Base-by-base conservation (phyloP, 495 filamentous ascomycete species). In the Xylaria telfairii region DNA sequence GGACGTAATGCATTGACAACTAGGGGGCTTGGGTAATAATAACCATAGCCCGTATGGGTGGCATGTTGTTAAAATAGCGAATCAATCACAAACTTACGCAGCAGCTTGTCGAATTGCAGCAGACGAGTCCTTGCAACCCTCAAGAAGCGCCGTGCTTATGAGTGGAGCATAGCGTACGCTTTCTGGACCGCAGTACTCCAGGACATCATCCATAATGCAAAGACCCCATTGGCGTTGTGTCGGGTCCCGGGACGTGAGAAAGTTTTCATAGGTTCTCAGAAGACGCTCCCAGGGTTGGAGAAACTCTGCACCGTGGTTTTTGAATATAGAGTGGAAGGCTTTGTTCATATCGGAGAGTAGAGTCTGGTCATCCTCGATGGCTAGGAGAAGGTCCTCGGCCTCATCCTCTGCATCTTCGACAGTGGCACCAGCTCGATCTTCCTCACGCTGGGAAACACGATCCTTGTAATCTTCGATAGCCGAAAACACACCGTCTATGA, bases 281-380 rank as follows among this genome's bases (percentile, higher is more conserved):
- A 99, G 87, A 30, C 90, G 89, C 75, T 96, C 90, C 95, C 95
- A 98, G 53, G 92, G 81, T 10, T 89, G 92, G 63, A 99, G 87
- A 88, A 98, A 99, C 34, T 85, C 78, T 21, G 88, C 85, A 67
- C 93, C 92, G 76, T 96, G 93, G 85, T 97, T 93, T 86, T 98
- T 98, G 85, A 98, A 98, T 74, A 99, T 94, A 54, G 93, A 96
- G 81, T 99, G 96, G 88, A 97, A 99, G 0, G 96, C 94, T 84
- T 99, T 99, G 90, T 98, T 99, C 96, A 99, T 99, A 77, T 99
- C 96, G 10, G 95, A 97, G 59, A 99, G 89, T 26, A 99, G 84
- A 32, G 93, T 95, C 79, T 98, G 96, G 78, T 99, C 96, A 73
- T 99, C 96, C 80, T 99, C 96, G 42, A 99, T 92, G 7, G 96